These are phyloP conservation scores for Cyberlindnera japonica DNA, from an alignment of 805 yeast genomes.

Conservation along the genomic window DNA sequence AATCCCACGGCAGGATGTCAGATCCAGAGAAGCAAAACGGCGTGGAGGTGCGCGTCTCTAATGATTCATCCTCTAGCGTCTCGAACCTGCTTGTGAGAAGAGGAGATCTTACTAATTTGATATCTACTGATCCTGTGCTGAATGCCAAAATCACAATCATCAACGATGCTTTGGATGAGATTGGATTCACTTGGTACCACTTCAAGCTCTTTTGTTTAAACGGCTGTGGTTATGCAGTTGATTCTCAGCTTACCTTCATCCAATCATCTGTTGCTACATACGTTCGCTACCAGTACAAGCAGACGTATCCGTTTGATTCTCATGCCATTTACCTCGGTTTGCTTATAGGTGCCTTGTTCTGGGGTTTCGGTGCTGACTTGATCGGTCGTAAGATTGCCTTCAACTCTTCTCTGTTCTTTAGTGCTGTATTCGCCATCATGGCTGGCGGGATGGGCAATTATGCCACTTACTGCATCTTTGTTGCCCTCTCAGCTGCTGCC, in stretches of 20 bases:
- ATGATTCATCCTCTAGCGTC: background rate
- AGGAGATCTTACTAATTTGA: slow-evolving; percentile 18
- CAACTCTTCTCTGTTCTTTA: slow-evolving; percentile 41
- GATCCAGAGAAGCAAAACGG: slow-evolving; percentile 1
- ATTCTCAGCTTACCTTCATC: slow-evolving; percentile 44
- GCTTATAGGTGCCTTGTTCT: slow-evolving; percentile 43
- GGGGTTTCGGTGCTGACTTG: slow-evolving; percentile 51
- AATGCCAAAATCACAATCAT: slow-evolving; percentile 38
- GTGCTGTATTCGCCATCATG: slow-evolving; percentile 43
- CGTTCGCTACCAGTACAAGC: slow-evolving; percentile 44
- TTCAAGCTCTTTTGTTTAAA: slow-evolving; percentile 42
- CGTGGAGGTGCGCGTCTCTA: background rate
- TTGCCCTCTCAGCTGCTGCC: slow-evolving; percentile 41
- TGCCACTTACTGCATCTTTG: slow-evolving; percentile 46
- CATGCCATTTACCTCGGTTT: slow-evolving; percentile 46
- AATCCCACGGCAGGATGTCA: too few species aligned
- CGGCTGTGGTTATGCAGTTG: slow-evolving; percentile 50
- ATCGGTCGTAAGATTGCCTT: slow-evolving; percentile 49
- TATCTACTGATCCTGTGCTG: slow-evolving; percentile 27
- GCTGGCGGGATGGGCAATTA: slow-evolving; percentile 46
- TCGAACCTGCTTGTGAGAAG: slow-evolving; percentile 5
- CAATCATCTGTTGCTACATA: slow-evolving; percentile 43
- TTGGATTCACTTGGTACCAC: slow-evolving; percentile 56
- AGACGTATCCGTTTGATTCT: slow-evolving; percentile 39
- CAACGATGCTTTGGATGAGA: slow-evolving; percentile 54